Conservation (phyloP, 2,329 filamentous ascomycete species). For the Myotisia sp. region DNA sequence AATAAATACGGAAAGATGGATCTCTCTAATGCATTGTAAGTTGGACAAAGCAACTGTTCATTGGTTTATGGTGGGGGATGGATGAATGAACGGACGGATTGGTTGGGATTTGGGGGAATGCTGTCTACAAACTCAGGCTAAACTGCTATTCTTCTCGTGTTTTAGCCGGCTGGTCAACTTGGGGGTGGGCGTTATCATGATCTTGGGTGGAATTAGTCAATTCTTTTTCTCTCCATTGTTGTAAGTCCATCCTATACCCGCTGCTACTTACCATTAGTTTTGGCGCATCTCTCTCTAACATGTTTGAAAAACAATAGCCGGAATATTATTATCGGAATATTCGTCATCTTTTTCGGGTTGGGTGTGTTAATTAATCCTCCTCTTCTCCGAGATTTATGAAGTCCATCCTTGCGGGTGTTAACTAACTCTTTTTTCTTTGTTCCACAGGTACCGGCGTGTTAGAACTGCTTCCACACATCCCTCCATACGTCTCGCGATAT, state of each 20-base stretch:
- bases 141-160: constrained; percentile 11
- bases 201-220: constrained; percentile 57
- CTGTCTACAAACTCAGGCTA: not conserved
- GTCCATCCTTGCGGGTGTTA: constrained; percentile 5
- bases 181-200: constrained; percentile 70
- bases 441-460: constrained; percentile 51
- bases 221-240: constrained; percentile 22
- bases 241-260: constrained; percentile 6
- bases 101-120: not conserved
- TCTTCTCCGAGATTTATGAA: not conserved
- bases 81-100: too few relatives aligned
- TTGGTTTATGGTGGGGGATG: too few relatives aligned
- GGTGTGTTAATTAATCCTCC: constrained; percentile 38
- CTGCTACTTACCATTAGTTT: not conserved
- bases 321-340: constrained; percentile 63
- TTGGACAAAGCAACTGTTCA: too few relatives aligned
- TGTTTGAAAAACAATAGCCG: constrained; percentile 36
- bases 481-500: constrained; percentile 81
- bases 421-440: constrained; percentile 15
- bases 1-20: constrained; percentile 48
- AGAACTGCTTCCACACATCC: constrained; percentile 73
- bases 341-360: constrained; percentile 82
- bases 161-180: constrained; percentile 86
- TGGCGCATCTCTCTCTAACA: not conserved
- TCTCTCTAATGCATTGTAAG: constrained; percentile 83